These are phyloP conservation scores for Dendrothele bispora DNA, from an alignment of 768 basidiomycete genomes.

Conservation along the genomic window DNA sequence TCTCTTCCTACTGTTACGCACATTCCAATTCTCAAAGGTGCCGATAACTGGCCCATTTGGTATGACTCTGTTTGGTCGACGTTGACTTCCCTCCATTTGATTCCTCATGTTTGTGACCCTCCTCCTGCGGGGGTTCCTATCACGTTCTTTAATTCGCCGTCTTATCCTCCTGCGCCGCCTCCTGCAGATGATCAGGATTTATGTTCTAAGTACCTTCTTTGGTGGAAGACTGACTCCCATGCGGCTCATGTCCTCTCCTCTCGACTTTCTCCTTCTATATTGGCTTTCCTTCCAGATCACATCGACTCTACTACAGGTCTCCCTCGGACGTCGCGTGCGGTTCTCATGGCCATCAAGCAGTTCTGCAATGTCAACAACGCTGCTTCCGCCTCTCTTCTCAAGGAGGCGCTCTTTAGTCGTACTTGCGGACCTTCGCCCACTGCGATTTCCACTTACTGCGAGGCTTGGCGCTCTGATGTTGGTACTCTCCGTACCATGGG, in stretches of 20 bases:
- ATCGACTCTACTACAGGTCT: background rate
- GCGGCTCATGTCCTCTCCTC: background rate
- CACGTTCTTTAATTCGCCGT: background rate
- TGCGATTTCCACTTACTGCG: background rate
- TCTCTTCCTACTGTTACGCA: background rate
- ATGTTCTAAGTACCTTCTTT: background rate
- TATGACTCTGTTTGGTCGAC: background rate
- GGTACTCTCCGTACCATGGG: background rate
- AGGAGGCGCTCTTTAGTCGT: background rate
- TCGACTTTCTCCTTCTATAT: background rate
- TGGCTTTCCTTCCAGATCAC: background rate
- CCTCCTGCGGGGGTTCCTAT: background rate
- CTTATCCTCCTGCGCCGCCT: background rate
- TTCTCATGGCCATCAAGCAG: background rate
- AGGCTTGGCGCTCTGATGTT: background rate
- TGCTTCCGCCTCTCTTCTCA: background rate
- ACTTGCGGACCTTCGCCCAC: background rate
- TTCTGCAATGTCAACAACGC: background rate
- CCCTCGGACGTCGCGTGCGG: background rate
- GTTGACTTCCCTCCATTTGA: background rate
- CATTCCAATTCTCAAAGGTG: background rate
- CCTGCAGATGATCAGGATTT: background rate
- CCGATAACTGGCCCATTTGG: background rate
- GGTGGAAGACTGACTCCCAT: background rate
- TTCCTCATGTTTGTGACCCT: background rate